A percentile compares a stretch with the other conserved stretches of the same genome.
These are phyloP conservation scores for Cercophora scortea DNA, from an alignment of 495 filamentous ascomycete species.

Conservation along the genomic window DNA sequence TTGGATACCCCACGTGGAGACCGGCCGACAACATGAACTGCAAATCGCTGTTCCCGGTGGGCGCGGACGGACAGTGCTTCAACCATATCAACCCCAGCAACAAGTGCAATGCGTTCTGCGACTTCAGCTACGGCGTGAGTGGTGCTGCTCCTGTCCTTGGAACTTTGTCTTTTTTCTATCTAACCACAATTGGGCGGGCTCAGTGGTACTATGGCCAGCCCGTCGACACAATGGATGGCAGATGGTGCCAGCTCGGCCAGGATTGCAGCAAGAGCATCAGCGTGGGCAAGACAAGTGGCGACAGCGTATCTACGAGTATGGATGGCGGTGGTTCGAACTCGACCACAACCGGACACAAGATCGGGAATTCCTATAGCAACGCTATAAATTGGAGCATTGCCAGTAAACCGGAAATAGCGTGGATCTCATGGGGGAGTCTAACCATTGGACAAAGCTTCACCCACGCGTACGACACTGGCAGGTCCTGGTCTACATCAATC, in stretches of 20 bases:
- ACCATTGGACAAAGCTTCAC: too few relatives aligned
- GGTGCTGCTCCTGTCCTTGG: neutral
- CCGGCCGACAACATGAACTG: slow-evolving; percentile 3
- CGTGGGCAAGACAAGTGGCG: neutral
- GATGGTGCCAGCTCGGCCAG: slow-evolving; percentile 1
- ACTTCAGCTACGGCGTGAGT: slow-evolving; percentile 2
- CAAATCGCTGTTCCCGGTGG: neutral
- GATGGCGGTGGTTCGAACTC: neutral
- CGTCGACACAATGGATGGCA: slow-evolving; percentile 4
- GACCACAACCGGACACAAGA: too few relatives aligned
- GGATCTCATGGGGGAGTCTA: too few relatives aligned
- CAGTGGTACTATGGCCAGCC: slow-evolving; percentile 14
- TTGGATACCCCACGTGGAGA: slow-evolving; percentile 5
- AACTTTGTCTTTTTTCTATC: too few relatives aligned
- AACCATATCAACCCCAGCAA: neutral
- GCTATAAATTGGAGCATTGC: too few relatives aligned
- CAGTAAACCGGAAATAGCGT: too few relatives aligned
- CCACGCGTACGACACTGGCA: neutral
- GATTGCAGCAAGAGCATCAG: neutral
- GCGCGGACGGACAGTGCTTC: slow-evolving; percentile 2
- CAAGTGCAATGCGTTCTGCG: slow-evolving; percentile 9
- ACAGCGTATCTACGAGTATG: neutral
- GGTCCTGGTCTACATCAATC: neutral
- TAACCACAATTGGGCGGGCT: too few relatives aligned
- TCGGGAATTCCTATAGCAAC: too few relatives aligned